phyloP scores from a whole-genome alignment of 2,329 filamentous ascomycete genomes.

The Arthrobotrys sphaeroides region DNA sequence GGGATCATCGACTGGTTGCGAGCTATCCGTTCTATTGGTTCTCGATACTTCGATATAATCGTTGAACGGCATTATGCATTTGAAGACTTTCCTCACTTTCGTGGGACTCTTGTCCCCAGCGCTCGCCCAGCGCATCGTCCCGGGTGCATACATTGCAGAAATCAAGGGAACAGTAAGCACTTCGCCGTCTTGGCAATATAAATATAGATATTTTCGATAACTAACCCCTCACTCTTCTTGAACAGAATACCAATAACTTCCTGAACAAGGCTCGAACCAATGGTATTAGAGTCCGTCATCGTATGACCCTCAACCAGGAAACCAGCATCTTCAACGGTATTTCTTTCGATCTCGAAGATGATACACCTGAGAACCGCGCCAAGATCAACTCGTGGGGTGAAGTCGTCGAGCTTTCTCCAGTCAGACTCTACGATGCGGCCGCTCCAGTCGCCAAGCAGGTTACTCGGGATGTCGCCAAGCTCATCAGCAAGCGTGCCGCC shows the following conservation, averaged over 20 bases:
- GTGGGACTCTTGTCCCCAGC: slow-evolving; percentile 51
- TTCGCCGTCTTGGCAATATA: slow-evolving; percentile 4
- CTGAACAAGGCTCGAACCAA: slow-evolving; percentile 31
- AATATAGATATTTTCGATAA: slow-evolving; percentile 10
- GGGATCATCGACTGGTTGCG: slow-evolving; percentile 17
- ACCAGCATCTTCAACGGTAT: slow-evolving; percentile 51
- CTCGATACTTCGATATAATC: background rate
- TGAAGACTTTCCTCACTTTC: slow-evolving; percentile 48
- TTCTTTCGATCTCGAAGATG: slow-evolving; percentile 51
- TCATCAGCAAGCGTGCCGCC: slow-evolving; percentile 32
- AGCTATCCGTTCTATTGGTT: slow-evolving; percentile 1
- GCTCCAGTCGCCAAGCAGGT: slow-evolving; percentile 37
- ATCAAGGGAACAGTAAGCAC: slow-evolving; percentile 50
- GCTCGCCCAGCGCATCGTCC: slow-evolving; percentile 50
- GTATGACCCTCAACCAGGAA: slow-evolving; percentile 49
- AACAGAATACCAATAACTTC: slow-evolving; percentile 46
- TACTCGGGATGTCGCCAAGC: slow-evolving; percentile 30
- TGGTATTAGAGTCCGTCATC: slow-evolving; percentile 43
- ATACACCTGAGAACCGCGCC: slow-evolving; percentile 47
- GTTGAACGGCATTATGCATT: slow-evolving; percentile 49
- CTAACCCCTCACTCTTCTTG: background rate
- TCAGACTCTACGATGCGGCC: slow-evolving; percentile 35
- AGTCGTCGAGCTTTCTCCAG: slow-evolving; percentile 48
- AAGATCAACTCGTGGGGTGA: slow-evolving; percentile 51
- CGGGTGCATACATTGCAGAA: slow-evolving; percentile 52